These are phyloP conservation scores for Curvularia sp. DNA, from an alignment of 2,329 filamentous ascomycete species.

Conservation along the genomic window DNA sequence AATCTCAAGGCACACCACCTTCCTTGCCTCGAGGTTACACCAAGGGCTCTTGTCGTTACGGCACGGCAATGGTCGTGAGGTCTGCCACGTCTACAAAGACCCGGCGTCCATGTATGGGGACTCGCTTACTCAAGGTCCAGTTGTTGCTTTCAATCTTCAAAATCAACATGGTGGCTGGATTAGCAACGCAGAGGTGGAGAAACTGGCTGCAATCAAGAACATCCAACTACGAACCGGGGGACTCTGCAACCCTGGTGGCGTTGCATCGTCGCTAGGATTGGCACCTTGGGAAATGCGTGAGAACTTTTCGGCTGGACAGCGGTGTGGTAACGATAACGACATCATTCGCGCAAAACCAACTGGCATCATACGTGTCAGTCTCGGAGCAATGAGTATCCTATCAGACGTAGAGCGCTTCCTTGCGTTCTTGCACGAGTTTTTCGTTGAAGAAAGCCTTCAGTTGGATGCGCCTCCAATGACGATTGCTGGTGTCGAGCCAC, in stretches of 20 bases:
- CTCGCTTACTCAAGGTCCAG: slow-evolving; percentile 68
- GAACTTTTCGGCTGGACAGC: slow-evolving; percentile 84
- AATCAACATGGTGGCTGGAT: slow-evolving; percentile 76
- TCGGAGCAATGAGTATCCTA: slow-evolving; percentile 87
- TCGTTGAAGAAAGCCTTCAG: slow-evolving; percentile 43
- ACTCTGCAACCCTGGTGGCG: slow-evolving; percentile 89
- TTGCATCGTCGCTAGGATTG: slow-evolving; percentile 75
- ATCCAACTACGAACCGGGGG: slow-evolving; percentile 89
- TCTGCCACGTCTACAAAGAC: slow-evolving; percentile 71
- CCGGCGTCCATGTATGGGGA: slow-evolving; percentile 53
- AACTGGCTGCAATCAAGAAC: slow-evolving; percentile 76
- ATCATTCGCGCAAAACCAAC: slow-evolving; percentile 85
- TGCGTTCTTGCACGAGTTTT: slow-evolving; percentile 66
- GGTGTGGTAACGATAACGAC: slow-evolving; percentile 84
- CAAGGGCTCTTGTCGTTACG: slow-evolving; percentile 64
- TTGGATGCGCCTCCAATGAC: slow-evolving; percentile 29
- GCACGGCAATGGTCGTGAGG: slow-evolving; percentile 72
- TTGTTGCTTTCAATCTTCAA: slow-evolving; percentile 82
- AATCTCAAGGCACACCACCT: slow-evolving; percentile 74
- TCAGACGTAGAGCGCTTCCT: slow-evolving; percentile 77
- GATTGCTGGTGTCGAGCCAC: slow-evolving; percentile 32
- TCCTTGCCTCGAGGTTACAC: slow-evolving; percentile 67
- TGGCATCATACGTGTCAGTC: slow-evolving; percentile 81
- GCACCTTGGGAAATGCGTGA: slow-evolving; percentile 80
- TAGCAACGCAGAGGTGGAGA: slow-evolving; percentile 85